Percentiles rank a stretch among this genome's conserved stretches.
phyloP scores from a whole-genome alignment of 2,329 filamentous ascomycete species.

The Reticulascus tulasneorum region DNA sequence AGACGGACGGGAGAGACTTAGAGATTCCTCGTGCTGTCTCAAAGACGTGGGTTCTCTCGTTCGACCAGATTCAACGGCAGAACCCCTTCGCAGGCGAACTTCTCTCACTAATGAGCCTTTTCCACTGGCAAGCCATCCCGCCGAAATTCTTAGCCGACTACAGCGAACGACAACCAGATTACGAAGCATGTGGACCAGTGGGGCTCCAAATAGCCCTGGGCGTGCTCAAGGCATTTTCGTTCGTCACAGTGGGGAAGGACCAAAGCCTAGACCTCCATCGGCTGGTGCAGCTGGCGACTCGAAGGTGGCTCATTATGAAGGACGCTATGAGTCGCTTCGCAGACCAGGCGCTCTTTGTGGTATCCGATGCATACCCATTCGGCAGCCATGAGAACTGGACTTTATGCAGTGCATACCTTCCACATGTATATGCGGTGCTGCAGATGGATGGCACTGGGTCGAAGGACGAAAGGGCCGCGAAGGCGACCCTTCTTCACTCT shows the following conservation, averaged over 20 bases:
- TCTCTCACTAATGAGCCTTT: conserved; percentile 26
- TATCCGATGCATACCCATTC: conserved; percentile 18
- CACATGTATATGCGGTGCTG: conserved; percentile 20
- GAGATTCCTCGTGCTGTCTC: conserved; percentile 21
- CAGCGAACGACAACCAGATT: background rate
- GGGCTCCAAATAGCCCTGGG: conserved; percentile 16
- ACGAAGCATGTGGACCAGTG: background rate
- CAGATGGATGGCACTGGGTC: conserved; percentile 4
- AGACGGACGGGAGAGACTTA: conserved; percentile 22
- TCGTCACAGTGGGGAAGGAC: conserved; percentile 15
- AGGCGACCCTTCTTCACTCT: background rate
- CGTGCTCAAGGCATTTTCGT: conserved; percentile 25
- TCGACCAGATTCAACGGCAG: conserved; percentile 25
- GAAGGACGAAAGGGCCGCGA: conserved; percentile 3
- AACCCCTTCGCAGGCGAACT: conserved; percentile 21
- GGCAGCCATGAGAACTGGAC: conserved; percentile 9
- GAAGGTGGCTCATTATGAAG: conserved; percentile 21
- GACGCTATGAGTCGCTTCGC: conserved; percentile 10
- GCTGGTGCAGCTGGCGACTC: conserved; percentile 28
- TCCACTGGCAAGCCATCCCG: conserved; percentile 26
- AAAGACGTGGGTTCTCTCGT: conserved; percentile 29
- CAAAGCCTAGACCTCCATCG: conserved; percentile 25
- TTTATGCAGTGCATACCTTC: conserved; percentile 18
- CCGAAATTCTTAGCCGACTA: conserved; percentile 17
- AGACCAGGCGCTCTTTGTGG: conserved; percentile 14